Conservation (phyloP, 1,284 basidiomycete genomes). For the Stereum hirsutum region DNA sequence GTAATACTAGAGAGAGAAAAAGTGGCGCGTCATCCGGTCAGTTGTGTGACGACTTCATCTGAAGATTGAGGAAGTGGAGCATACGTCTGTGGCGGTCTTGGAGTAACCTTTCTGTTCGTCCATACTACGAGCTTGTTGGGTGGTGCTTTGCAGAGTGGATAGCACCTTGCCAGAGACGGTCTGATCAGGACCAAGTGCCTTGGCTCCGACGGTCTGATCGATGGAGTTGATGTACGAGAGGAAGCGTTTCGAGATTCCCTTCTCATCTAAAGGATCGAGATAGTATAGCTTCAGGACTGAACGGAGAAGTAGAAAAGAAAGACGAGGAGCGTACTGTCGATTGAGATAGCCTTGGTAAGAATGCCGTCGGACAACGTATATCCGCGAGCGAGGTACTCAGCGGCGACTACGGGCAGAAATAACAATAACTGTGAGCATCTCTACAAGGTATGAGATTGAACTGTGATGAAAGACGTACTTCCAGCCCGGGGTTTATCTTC, state of each 20-base stretch:
- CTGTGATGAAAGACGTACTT: conserved; percentile 35
- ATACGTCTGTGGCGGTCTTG: conserved; percentile 59
- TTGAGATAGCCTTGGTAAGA: conserved; percentile 79
- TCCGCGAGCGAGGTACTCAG: conserved; percentile 85
- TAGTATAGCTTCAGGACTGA: background rate
- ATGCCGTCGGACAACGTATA: conserved; percentile 76
- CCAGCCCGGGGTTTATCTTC: conserved; percentile 77
- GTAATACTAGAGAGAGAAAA: conserved; percentile 59
- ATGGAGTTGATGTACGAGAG: conserved; percentile 66
- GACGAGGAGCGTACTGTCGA: conserved; percentile 54
- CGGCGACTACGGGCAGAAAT: conserved; percentile 50
- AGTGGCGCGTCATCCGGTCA: background rate
- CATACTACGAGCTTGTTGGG: conserved; percentile 60
- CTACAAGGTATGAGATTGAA: background rate
- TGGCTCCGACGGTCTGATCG: conserved; percentile 61
- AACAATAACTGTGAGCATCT: background rate
- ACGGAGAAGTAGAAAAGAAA: background rate
- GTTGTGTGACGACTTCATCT: no score
- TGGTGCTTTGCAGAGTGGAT: conserved; percentile 47
- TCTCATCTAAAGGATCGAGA: conserved; percentile 50
- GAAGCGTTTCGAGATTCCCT: conserved; percentile 84
- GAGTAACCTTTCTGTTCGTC: conserved; percentile 77
- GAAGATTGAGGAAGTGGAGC: no score
- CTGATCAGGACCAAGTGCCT: conserved; percentile 60
- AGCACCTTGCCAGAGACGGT: conserved; percentile 71